These are phyloP conservation scores for Colletotrichum filicis DNA, from an alignment of 2,329 filamentous ascomycete genomes.

Conservation along the genomic window DNA sequence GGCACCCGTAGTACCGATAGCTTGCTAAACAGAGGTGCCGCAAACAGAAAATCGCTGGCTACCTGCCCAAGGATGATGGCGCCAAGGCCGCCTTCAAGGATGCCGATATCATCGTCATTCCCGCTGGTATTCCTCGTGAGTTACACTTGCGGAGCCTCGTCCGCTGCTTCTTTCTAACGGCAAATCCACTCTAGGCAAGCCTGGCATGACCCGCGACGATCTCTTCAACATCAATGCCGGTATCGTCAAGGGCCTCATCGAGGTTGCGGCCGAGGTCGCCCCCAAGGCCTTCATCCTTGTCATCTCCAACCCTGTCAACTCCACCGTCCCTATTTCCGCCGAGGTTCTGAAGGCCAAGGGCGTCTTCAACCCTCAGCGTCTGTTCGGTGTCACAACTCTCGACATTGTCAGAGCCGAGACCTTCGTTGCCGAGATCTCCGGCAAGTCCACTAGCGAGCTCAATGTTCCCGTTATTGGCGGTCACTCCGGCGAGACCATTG, in stretches of 20 bases:
- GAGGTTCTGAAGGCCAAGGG: constrained; percentile 94
- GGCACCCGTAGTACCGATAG: not conserved
- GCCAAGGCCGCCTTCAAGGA: constrained; percentile 90
- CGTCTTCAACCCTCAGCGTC: constrained; percentile 93
- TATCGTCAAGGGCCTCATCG: constrained; percentile 93
- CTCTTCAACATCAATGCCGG: constrained; percentile 99
- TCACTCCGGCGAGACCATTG: constrained; percentile 98
- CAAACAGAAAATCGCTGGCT: constrained; percentile 82
- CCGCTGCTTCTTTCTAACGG: not conserved
- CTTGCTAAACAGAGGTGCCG: constrained; percentile 18
- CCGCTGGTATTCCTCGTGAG: constrained; percentile 96
- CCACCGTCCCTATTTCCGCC: constrained; percentile 95
- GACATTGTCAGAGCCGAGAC: constrained; percentile 98
- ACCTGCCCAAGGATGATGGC: constrained; percentile 86
- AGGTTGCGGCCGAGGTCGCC: constrained; percentile 86
- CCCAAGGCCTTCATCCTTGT: constrained; percentile 96
- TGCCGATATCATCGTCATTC: constrained; percentile 96
- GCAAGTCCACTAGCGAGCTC: constrained; percentile 83
- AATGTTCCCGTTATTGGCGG: constrained; percentile 94
- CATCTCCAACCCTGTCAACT: constrained; percentile 99
- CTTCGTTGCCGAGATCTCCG: constrained; percentile 87
- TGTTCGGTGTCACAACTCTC: constrained; percentile 98
- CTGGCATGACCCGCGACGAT: constrained; percentile 98
- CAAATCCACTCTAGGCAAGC: constrained; percentile 76
- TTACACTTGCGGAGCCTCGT: constrained; percentile 37